Base-by-base conservation (phyloP, 352 stramenopile species). In the Pythium oligandrum region DNA sequence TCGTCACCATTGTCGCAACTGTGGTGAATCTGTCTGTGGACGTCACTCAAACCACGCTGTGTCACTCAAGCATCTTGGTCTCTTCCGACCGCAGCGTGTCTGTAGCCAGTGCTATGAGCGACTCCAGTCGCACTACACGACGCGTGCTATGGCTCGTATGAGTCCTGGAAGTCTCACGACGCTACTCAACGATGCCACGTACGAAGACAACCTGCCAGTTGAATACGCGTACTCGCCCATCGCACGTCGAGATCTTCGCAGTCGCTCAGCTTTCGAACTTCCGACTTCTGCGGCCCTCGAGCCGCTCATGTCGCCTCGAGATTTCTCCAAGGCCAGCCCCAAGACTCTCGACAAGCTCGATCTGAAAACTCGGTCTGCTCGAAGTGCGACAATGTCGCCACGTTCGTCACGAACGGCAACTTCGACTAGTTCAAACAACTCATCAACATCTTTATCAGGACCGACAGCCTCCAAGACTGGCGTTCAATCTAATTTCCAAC, bases 1-100 rank as follows among this genome's bases (percentile, higher is more conserved):
- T 26, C 75, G 83, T 31, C 85, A 95, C 59, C 85, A 95, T 55
- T 95, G 85, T 59, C 64, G 85, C 38, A 87, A 82, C 56, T 95
- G 85, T 50, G 85, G 85, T 4, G 64, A 83, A 36, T 88, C 86
- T 1, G 83, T 93, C 2, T 95, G 85, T 56, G 66, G 73, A n/a
- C 63, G 63, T 33, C 86, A 91, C 61, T 90, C 75, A 4, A 70
- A 71, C 35, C 64, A 87, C 47, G 57, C 71, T 7, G 54, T 92
- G 12, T 66, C 75, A 5, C 51, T 96, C 40, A 75, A 84, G 54
- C 71, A 83, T 44, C 56, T 82, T 6, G 78, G 71, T 8, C 59
- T 86, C 1, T 78, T 75, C 46, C 53, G 78, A 5, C 72, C 78
- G 3, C 70, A 92, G 40, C 68, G 85, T 11, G 80, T 95, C 6